phyloP scores from a whole-genome alignment of 225 moss, liverwort and hornwort genomes.

The Sphagnum contortum region DNA sequence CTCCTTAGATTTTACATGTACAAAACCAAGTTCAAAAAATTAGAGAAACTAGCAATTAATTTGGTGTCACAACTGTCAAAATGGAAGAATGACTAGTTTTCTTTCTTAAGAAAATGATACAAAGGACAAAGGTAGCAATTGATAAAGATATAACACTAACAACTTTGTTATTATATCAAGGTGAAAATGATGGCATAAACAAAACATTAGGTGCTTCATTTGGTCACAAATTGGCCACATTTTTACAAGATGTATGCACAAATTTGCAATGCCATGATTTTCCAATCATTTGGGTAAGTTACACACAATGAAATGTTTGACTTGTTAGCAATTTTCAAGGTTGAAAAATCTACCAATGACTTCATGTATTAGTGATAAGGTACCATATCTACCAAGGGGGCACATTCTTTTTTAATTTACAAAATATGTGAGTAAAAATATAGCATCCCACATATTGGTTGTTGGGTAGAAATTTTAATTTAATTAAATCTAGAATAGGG shows the following conservation, averaged over 20 bases:
- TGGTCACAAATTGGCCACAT: constrained; percentile 24
- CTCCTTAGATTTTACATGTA: constrained; percentile 31
- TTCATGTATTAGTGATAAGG: too few relatives aligned
- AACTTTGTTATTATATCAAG: constrained; percentile 72
- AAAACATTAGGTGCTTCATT: constrained; percentile 27
- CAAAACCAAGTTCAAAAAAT: constrained; percentile 12
- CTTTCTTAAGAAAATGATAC: constrained; percentile 48
- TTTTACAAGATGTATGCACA: constrained; percentile 39
- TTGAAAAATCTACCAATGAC: too few relatives aligned
- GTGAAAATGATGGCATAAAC: constrained; percentile 43
- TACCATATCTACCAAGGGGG: neutral
- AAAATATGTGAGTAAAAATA: too few relatives aligned
- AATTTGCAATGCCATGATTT: constrained; percentile 41
- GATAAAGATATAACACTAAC: constrained; percentile 21
- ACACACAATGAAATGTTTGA: too few relatives aligned
- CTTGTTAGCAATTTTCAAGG: too few relatives aligned
- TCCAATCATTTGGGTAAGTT: constrained; percentile 48
- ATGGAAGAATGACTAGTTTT: constrained; percentile 38
- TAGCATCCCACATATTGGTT: too few relatives aligned
- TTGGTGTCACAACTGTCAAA: constrained; percentile 60
- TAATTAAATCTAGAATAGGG: too few relatives aligned
- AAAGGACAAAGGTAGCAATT: constrained; percentile 36
- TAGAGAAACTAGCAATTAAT: constrained; percentile 21
- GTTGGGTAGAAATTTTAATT: too few relatives aligned
- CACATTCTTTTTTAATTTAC: too few relatives aligned